Evolutionary conservation across 1,284 basidiomycete genomes (phyloP).

Genomic region (Amylostereum chailletii): DNA sequence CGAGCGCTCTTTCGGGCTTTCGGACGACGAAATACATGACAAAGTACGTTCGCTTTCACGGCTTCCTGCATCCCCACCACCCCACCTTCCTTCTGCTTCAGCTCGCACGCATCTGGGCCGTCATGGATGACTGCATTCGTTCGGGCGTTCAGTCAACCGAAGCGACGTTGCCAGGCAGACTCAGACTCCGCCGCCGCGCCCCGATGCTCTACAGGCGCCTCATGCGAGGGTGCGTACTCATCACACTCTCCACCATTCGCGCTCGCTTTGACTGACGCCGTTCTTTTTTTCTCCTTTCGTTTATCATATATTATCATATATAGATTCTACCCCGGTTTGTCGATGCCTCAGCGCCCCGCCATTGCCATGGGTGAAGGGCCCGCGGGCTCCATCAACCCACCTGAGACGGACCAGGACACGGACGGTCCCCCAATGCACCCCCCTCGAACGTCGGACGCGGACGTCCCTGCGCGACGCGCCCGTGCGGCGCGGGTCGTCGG

Average conservation of each 20-base stretch:
- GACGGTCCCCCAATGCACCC: conserved; percentile 2
- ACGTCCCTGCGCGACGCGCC: conserved; percentile 1
- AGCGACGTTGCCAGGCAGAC: conserved; percentile 73
- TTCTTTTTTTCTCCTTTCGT: too few relatives aligned
- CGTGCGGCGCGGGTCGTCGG: conserved; percentile 59
- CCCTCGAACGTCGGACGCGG: neutral
- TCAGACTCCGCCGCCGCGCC: conserved; percentile 74
- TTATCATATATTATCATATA: neutral
- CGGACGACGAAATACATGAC: conserved; percentile 66
- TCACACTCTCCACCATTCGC: conserved; percentile 1
- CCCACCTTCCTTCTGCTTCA: conserved; percentile 17
- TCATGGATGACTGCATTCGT: conserved; percentile 93
- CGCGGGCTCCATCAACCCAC: conserved; percentile 27
- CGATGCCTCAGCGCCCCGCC: conserved; percentile 30
- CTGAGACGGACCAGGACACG: conserved; percentile 18
- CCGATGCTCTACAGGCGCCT: conserved; percentile 82
- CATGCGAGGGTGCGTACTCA: conserved; percentile 64
- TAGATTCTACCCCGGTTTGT: conserved; percentile 65
- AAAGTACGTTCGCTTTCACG: conserved; percentile 40
- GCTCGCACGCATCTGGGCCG: conserved; percentile 78
- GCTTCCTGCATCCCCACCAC: neutral
- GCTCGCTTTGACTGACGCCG: conserved; percentile 3
- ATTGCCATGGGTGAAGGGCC: conserved; percentile 31
- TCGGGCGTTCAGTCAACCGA: conserved; percentile 79
- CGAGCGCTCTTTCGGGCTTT: conserved; percentile 73